phyloP scores from a whole-genome alignment of 495 filamentous ascomycete genomes.

The Daldinia childiae region DNA sequence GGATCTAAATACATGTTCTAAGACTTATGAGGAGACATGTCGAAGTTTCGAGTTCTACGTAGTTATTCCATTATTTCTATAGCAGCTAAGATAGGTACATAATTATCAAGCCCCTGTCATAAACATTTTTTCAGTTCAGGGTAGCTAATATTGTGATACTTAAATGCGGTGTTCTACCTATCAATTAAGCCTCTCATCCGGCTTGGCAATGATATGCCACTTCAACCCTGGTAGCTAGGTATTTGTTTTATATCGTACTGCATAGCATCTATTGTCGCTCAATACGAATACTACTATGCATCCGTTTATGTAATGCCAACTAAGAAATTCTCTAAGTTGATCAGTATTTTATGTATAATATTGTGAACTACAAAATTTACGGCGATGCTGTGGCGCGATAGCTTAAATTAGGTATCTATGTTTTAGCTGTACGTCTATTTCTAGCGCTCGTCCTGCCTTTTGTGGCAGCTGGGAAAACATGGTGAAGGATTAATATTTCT shows the following conservation, averaged over 20 bases:
- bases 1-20: slow-evolving; percentile 10
- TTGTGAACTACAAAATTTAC: slow-evolving; percentile 1
- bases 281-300: neutral
- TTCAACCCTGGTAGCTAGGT: neutral
- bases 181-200: slow-evolving; percentile 3
- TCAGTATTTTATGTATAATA: neutral
- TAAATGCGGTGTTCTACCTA: slow-evolving; percentile 3
- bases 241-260: neutral
- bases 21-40: neutral
- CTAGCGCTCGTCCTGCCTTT: neutral
- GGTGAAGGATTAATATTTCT: neutral
- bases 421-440: neutral
- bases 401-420: neutral
- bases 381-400: slow-evolving; percentile 25
- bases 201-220: slow-evolving; percentile 13
- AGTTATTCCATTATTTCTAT: slow-evolving; percentile 3
- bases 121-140: neutral
- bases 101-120: neutral
- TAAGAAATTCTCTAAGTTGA: neutral
- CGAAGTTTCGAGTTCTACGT: slow-evolving; percentile 1
- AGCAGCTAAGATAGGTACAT: neutral
- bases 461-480: neutral
- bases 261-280: neutral
- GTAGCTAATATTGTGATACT: neutral
- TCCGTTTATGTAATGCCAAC: neutral